Evolutionary conservation across 139 green algal genomes (phyloP).

Genomic region (Chlamydomonas eustigma): DNA sequence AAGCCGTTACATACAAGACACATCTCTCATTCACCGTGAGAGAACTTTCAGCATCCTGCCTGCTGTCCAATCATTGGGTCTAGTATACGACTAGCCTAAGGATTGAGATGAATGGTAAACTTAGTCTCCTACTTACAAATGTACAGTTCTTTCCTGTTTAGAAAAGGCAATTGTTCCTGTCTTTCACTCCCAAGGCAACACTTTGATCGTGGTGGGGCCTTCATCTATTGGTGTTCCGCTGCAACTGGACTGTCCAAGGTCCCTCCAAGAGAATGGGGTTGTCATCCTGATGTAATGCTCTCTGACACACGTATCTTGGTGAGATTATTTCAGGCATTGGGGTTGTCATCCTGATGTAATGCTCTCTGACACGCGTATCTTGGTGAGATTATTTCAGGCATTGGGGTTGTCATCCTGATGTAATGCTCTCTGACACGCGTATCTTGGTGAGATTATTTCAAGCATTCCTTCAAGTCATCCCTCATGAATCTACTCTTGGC

Average conservation of each 20-base stretch:
- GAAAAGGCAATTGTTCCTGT: background rate
- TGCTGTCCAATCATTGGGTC: too few relatives aligned
- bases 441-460: slow-evolving; percentile 57
- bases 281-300: slow-evolving; percentile 39
- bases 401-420: slow-evolving; percentile 1
- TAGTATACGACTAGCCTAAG: too few relatives aligned
- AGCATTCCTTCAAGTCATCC: too few relatives aligned
- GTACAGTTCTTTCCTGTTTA: too few relatives aligned
- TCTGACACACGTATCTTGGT: slow-evolving; percentile 72
- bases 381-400: slow-evolving; percentile 41
- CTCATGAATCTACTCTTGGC: too few relatives aligned
- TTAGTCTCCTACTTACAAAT: too few relatives aligned
- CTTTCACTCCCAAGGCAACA: background rate
- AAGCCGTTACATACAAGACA: too few relatives aligned
- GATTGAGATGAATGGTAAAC: too few relatives aligned
- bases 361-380: slow-evolving; percentile 70
- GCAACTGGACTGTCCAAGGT: background rate
- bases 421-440: slow-evolving; percentile 68
- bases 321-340: slow-evolving; percentile 11
- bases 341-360: slow-evolving; percentile 26
- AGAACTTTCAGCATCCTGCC: too few relatives aligned
- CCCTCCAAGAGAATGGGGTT: slow-evolving; percentile 8
- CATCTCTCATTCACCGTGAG: too few relatives aligned
- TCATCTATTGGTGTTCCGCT: slow-evolving; percentile 3
- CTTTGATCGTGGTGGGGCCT: background rate